Conservation (phyloP, 208 protist genomes). For the Leishmania tarentolae region DNA sequence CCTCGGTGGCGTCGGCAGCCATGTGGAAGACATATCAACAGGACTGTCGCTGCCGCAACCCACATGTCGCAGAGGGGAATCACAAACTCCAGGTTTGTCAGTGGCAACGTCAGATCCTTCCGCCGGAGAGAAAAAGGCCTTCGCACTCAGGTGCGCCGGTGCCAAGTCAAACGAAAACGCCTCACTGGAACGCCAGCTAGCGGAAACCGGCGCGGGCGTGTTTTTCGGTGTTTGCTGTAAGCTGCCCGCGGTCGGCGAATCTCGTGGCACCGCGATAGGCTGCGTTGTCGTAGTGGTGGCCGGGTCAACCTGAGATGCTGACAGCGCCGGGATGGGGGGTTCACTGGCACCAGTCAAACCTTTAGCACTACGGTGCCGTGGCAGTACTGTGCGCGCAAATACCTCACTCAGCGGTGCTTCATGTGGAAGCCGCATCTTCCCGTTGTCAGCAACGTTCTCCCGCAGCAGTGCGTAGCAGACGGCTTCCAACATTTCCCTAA, state of each 20-base stretch:
- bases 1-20: background rate
- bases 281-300: background rate
- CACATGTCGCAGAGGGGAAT: background rate
- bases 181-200: constrained; percentile 12
- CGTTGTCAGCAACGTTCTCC: constrained; percentile 7
- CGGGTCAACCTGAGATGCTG: background rate
- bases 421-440: background rate
- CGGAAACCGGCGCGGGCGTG: background rate
- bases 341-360: background rate
- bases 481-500: constrained; percentile 31
- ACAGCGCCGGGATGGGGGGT: background rate
- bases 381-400: constrained; percentile 11
- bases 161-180: constrained; percentile 29
- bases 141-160: background rate
- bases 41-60: background rate
- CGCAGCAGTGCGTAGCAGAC: constrained; percentile 40
- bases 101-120: constrained; percentile 5
- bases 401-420: constrained; percentile 3
- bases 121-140: constrained; percentile 20
- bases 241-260: background rate
- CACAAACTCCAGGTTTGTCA: background rate
- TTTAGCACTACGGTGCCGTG: background rate
- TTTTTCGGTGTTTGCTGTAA: background rate
- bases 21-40: background rate
- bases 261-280: background rate